These are phyloP conservation scores for Martiniozyma asiatica DNA, from an alignment of 1,139 yeast genomes.

Conservation along the genomic window DNA sequence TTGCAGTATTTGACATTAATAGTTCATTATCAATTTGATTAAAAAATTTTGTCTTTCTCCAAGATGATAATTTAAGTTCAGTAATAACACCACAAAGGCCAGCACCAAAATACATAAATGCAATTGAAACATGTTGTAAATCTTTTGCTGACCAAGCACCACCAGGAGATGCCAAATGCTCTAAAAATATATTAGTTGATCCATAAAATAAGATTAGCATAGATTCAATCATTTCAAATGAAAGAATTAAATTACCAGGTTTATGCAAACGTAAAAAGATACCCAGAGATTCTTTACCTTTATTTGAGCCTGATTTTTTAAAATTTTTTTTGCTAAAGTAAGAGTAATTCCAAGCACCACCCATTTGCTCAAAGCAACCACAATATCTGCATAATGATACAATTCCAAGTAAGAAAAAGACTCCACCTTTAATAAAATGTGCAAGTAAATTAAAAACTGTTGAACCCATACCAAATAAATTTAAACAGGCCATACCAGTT, in stretches of 20 bases:
- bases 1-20: slow-evolving; percentile 5
- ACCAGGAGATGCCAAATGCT: slow-evolving; percentile 65
- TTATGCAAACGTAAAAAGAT: slow-evolving; percentile 35
- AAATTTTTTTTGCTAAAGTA: too few relatives aligned
- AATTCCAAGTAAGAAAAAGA: slow-evolving; percentile 66
- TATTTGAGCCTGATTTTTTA: slow-evolving; percentile 10
- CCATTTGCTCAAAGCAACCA: slow-evolving; percentile 63
- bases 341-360: slow-evolving; percentile 87
- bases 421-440: slow-evolving; percentile 93
- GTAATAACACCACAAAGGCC: slow-evolving; percentile 84
- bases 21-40: slow-evolving; percentile 10
- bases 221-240: slow-evolving; percentile 82
- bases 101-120: slow-evolving; percentile 85
- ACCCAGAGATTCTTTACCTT: slow-evolving; percentile 21
- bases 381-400: slow-evolving; percentile 72
- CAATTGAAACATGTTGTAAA: slow-evolving; percentile 88
- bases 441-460: slow-evolving; percentile 76
- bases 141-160: slow-evolving; percentile 88
- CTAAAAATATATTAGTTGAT: slow-evolving; percentile 74
- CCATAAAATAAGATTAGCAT: slow-evolving; percentile 79
- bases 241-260: slow-evolving; percentile 28
- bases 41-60: slow-evolving; percentile 34
- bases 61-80: slow-evolving; percentile 42
- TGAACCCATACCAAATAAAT: slow-evolving; percentile 52
- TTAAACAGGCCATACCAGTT: slow-evolving; percentile 69